phyloP scores from a whole-genome alignment of 2,329 filamentous ascomycete genomes.

The Blastomyces gilchristii region DNA sequence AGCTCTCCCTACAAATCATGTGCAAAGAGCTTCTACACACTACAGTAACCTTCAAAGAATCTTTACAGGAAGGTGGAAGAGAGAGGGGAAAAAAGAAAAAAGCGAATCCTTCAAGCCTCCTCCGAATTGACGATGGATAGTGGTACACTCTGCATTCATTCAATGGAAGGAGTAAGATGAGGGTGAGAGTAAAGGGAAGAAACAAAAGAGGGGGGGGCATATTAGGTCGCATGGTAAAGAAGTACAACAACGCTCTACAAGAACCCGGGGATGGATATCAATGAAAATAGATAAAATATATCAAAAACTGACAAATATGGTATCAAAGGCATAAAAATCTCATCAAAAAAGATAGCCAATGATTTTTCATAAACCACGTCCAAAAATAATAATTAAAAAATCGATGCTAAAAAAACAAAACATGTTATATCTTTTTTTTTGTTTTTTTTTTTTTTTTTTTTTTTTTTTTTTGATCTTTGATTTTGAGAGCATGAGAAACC shows the following conservation, averaged over 20 bases:
- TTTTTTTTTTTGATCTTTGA: neutral
- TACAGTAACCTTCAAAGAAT: neutral
- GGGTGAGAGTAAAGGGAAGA: neutral
- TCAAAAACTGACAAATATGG: neutral
- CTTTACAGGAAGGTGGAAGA: neutral
- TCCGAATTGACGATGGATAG: neutral
- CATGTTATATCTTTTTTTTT: neutral
- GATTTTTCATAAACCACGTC: neutral
- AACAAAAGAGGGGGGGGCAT: neutral
- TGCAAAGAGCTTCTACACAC: neutral
- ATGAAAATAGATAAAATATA: neutral
- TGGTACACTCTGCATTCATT: neutral
- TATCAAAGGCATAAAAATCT: neutral
- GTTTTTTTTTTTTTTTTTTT: neutral
- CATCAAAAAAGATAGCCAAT: neutral
- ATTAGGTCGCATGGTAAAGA: neutral
- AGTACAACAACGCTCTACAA: neutral
- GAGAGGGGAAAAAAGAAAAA: neutral
- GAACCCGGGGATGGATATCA: neutral
- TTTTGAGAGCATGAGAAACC: constrained; percentile 33
- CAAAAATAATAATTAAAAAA: neutral
- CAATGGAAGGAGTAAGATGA: neutral
- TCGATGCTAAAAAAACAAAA: neutral
- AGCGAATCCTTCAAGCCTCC: neutral
- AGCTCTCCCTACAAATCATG: neutral